Base-by-base conservation (phyloP, 1,139 yeast species). In the Candida tetrigidarum region DNA sequence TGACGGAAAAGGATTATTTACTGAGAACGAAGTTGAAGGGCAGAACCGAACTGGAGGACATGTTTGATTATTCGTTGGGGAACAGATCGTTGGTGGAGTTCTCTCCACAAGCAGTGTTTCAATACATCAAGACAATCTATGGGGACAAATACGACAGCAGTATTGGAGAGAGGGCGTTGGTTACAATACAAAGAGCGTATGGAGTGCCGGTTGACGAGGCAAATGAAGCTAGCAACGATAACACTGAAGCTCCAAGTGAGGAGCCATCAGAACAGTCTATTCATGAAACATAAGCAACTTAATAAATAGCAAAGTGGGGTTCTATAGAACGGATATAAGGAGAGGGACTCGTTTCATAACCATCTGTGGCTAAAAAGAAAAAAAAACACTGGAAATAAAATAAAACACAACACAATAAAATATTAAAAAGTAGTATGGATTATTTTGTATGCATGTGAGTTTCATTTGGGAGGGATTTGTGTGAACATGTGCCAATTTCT, bases 1-100 rank as follows among this genome's bases (percentile, higher is more conserved):
- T 73, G 32, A 59, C 58, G n/a, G 63, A 55, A 48, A 53, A 54
- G 34, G 74, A 70, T n/a, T 74, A 73, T 49, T 39, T 74, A 6
- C 47, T 47, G 14, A 57, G 51, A 37, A 62, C 58, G n/a, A 39
- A 44, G 6, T 48, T 37, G 5, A 43, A 40, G 7, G 56, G 55
- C 2, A 33, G 46, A 5, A 38, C 53, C 5, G 53, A 49, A 22
- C 47, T 57, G 14, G 62, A 56, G 14, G 55, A 53, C 12, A 46
- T 50, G 9, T 50, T 51, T 7, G 63, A 60, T 37, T 72, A 66
- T 50, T 52, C 59, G 3, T 50, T 74, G 29, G 78, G 78, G 0
- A 54, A 60, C 37, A 53, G 75, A 28, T 60, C 72, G 3, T 44
- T 66, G 20, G 57, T 59, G 29, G 79, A 74, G 52, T 68, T 71